Evolutionary conservation across 179 eudicot genomes (phyloP).

Genomic region (Silene noctiflora): DNA sequence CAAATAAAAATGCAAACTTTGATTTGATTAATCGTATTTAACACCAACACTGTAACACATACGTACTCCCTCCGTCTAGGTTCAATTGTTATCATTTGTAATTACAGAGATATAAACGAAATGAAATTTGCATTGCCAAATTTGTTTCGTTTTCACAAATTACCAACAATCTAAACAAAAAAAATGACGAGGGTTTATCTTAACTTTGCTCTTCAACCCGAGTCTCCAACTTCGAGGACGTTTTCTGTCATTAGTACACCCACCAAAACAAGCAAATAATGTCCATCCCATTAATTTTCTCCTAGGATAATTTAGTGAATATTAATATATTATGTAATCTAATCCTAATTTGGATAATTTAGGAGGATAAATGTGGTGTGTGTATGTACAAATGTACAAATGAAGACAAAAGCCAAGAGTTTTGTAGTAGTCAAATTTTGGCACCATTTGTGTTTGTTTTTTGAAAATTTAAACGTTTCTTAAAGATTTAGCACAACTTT

Average conservation of each 20-base stretch:
- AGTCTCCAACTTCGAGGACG: slow-evolving; percentile 23
- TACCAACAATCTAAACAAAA: neutral
- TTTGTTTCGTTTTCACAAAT: no score
- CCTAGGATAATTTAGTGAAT: neutral
- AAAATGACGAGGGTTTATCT: neutral
- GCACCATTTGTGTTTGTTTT: slow-evolving; percentile 29
- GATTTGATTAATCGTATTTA: neutral
- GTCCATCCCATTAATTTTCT: slow-evolving; percentile 28
- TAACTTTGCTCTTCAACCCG: slow-evolving; percentile 23
- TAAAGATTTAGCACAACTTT: slow-evolving; percentile 9
- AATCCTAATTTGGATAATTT: neutral
- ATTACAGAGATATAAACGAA: no score
- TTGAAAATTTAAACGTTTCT: slow-evolving; percentile 36
- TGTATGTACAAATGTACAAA: neutral
- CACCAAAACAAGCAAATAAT: slow-evolving; percentile 37
- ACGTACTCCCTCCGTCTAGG: neutral
- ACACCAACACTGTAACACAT: no score
- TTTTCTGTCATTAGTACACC: slow-evolving; percentile 27
- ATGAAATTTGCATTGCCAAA: no score
- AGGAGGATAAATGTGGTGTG: neutral
- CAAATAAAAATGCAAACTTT: neutral
- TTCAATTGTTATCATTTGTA: neutral
- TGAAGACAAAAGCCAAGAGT: slow-evolving; percentile 5
- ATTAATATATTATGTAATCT: neutral
- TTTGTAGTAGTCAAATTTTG: slow-evolving; percentile 15